These are phyloP conservation scores for Xylaria bambusicola DNA, from an alignment of 495 filamentous ascomycete genomes.

Conservation along the genomic window DNA sequence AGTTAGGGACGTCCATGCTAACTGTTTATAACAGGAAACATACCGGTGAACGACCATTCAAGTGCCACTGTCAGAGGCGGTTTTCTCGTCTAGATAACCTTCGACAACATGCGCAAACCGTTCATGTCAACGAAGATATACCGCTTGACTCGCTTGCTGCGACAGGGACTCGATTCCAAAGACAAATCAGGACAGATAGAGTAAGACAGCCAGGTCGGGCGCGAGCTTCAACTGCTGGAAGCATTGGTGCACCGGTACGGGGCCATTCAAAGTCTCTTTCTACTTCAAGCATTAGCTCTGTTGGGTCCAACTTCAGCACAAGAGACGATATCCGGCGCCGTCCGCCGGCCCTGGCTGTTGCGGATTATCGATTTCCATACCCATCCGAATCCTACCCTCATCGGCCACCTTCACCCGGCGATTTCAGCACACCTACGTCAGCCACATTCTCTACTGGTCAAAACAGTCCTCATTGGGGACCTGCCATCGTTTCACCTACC, in stretches of 20 bases:
- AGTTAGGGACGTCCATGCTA: constrained; percentile 20
- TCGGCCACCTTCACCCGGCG: constrained; percentile 61
- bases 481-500: constrained; percentile 66
- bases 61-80: constrained; percentile 91
- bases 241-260: constrained; percentile 60
- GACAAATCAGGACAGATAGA: constrained; percentile 80
- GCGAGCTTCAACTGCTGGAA: constrained; percentile 73
- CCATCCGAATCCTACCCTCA: constrained; percentile 54
- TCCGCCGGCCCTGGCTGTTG: constrained; percentile 83
- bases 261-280: constrained; percentile 84
- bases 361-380: constrained; percentile 62
- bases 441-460: constrained; percentile 71
- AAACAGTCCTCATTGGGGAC: constrained; percentile 70
- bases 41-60: constrained; percentile 94
- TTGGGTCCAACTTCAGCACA: constrained; percentile 67
- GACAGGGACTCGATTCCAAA: constrained; percentile 88
- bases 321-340: constrained; percentile 65
- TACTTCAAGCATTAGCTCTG: constrained; percentile 79
- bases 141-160: constrained; percentile 91
- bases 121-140: constrained; percentile 97
- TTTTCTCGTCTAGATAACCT: constrained; percentile 98
- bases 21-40: constrained; percentile 70
- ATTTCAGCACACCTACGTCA: constrained; percentile 76
- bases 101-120: constrained; percentile 95
- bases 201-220: constrained; percentile 73